Conservation (phyloP, 1,284 basidiomycete species). For the Naganishia cerealis region DNA sequence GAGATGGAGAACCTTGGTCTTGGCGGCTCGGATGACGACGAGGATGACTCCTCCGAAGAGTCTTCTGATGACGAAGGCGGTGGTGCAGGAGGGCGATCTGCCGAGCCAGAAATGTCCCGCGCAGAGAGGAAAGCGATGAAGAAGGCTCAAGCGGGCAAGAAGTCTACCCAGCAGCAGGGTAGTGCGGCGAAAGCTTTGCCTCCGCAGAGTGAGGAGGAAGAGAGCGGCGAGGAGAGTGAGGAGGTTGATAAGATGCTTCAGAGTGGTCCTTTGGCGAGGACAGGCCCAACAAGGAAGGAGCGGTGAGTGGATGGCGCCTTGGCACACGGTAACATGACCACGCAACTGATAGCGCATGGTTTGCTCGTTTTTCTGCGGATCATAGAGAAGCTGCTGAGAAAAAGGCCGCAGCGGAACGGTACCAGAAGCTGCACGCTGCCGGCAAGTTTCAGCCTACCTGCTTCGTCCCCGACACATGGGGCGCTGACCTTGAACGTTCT, state of each 20-base stretch:
- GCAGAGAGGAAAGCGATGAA: conserved; percentile 69
- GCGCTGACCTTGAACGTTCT: conserved; percentile 29
- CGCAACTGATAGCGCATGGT: neutral
- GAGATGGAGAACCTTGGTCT: conserved; percentile 36
- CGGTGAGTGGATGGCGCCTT: conserved; percentile 56
- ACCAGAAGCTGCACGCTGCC: conserved; percentile 63
- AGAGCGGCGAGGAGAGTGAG: conserved; percentile 58
- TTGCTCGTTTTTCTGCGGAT: conserved; percentile 6
- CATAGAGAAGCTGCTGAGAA: conserved; percentile 82
- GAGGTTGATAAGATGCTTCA: conserved; percentile 61
- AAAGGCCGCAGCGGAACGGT: conserved; percentile 77
- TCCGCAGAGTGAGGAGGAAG: conserved; percentile 50
- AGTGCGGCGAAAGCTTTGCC: conserved; percentile 48
- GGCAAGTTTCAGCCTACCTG: conserved; percentile 58
- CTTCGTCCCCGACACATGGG: neutral
- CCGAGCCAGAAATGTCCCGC: conserved; percentile 60
- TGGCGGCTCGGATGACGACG: conserved; percentile 29
- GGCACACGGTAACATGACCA: neutral
- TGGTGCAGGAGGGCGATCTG: conserved; percentile 28
- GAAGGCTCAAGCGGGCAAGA: conserved; percentile 60
- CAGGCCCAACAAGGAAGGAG: conserved; percentile 61
- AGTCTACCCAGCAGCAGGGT: neutral
- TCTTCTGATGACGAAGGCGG: conserved; percentile 44
- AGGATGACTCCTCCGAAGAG: conserved; percentile 40
- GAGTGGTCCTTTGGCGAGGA: conserved; percentile 31